Evolutionary conservation across 176 grass and related monocot species (phyloP), one percentile per base, ranked within the genome.

Genomic region (barley (Hordeum vulgare)): DNA sequence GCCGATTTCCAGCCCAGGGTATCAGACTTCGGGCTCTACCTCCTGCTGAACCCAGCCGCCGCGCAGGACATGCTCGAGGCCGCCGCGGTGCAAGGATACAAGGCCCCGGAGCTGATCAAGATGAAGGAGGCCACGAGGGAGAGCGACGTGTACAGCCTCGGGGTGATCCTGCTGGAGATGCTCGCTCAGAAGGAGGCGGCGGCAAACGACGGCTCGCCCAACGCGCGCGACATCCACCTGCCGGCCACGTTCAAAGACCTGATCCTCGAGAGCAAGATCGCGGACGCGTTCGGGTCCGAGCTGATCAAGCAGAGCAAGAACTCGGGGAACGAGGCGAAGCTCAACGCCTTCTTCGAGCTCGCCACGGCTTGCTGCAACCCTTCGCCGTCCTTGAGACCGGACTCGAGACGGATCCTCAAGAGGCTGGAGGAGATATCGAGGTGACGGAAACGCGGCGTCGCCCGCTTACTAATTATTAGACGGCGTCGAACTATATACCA

Each of bases 141-240:
- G 76, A 93, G 91, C 36, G 96, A 98, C 23, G 85, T 95, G 42
- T 98, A 93, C 79, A 94, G 87, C 71, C 70, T 94, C 11, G 92
- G 92, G 12, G 92, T 94, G 60, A 88, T 94, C 79, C 83, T 98
- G 67, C 87, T 98, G 5, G 93, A 98, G 78, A 93, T 98, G 96
- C 86, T 98, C 13, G 88, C 90, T 75, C 91, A 90, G 20, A 98
- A 85, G 86, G 93, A 98, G 78, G 67, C 56, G 7, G 42, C 75
- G 65, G 42, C 75, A 60, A 73, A 60, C 10, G 84, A 41, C 65
- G 44, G 53, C 12, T 56, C 80, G 0, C 70, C 85, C 1, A 91
- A 86, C 20, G 83, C 65, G 6, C 83, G 91, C 4, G 93, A 93
- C 61, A 83, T 95, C 80, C 88, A 87, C 42, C 29, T 93, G 54